Evolutionary conservation across 208 protist species (phyloP).

Genomic region (Leishmania tropica): DNA sequence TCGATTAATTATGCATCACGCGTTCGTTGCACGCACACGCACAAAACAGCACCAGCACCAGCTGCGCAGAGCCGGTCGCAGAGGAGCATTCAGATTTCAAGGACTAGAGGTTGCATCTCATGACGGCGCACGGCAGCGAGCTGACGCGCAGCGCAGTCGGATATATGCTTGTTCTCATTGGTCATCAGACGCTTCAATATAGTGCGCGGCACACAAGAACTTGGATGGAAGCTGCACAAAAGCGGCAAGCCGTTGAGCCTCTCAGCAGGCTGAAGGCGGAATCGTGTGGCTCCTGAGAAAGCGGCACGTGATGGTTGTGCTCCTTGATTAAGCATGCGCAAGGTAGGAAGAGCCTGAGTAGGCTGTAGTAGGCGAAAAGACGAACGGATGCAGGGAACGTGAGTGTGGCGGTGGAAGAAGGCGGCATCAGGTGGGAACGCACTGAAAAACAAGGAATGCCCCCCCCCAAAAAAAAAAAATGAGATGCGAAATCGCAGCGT

Average conservation of each 20-base stretch:
- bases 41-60: not conserved
- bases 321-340: not conserved
- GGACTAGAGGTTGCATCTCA: constrained; percentile 52
- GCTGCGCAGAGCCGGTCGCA: not conserved
- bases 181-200: constrained; percentile 30
- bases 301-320: not conserved
- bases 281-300: not conserved
- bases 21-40: constrained; percentile 1
- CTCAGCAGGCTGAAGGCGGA: not conserved
- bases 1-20: constrained; percentile 20
- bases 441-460: too few species aligned
- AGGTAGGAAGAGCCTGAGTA: not conserved
- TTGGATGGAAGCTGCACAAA: not conserved
- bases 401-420: not conserved
- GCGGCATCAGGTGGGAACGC: not conserved
- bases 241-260: not conserved
- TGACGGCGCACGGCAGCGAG: constrained; percentile 17
- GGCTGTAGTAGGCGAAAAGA: not conserved
- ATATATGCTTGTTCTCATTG: constrained; percentile 73
- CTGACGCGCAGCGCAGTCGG: constrained; percentile 25
- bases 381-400: not conserved
- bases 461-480: not conserved
- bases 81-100: constrained; percentile 43
- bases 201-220: not conserved
- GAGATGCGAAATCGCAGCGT: not conserved